phyloP scores from a whole-genome alignment of 2,329 filamentous ascomycete species.

The Colletotrichum higginsianum region DNA sequence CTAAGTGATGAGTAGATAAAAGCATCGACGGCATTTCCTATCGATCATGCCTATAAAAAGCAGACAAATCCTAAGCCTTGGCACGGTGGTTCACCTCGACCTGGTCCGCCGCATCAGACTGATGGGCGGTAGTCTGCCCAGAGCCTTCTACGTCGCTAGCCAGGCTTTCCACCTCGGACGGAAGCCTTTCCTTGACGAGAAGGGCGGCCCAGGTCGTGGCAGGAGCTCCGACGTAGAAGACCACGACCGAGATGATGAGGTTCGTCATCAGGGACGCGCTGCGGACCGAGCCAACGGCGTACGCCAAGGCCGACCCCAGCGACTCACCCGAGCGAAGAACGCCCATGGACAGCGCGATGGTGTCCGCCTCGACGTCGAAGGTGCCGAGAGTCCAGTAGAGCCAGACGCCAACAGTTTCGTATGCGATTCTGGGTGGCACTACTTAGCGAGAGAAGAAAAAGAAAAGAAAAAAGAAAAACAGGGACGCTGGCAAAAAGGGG shows the following conservation, averaged over 20 bases:
- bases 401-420: slow-evolving; percentile 48
- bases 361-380: slow-evolving; percentile 66
- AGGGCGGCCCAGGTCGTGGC: slow-evolving; percentile 25
- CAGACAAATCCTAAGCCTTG: background rate
- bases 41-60: background rate
- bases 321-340: slow-evolving; percentile 65
- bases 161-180: slow-evolving; percentile 9
- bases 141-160: background rate
- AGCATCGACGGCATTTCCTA: background rate
- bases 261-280: slow-evolving; percentile 61
- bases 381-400: slow-evolving; percentile 66
- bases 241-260: slow-evolving; percentile 61
- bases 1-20: too few relatives aligned
- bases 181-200: slow-evolving; percentile 21
- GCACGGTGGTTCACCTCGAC: background rate
- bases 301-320: slow-evolving; percentile 61
- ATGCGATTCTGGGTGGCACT: slow-evolving; percentile 1
- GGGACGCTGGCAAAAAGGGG: slow-evolving; percentile 47
- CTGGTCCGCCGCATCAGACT: slow-evolving; percentile 23
- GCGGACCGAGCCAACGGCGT: slow-evolving; percentile 62
- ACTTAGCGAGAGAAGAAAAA: background rate
- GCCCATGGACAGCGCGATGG: slow-evolving; percentile 63
- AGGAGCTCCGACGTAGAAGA: slow-evolving; percentile 56
- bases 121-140: background rate
- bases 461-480: too few relatives aligned